These are phyloP conservation scores for Leccinum huronense DNA, from an alignment of 1,284 basidiomycete species.

Conservation along the genomic window DNA sequence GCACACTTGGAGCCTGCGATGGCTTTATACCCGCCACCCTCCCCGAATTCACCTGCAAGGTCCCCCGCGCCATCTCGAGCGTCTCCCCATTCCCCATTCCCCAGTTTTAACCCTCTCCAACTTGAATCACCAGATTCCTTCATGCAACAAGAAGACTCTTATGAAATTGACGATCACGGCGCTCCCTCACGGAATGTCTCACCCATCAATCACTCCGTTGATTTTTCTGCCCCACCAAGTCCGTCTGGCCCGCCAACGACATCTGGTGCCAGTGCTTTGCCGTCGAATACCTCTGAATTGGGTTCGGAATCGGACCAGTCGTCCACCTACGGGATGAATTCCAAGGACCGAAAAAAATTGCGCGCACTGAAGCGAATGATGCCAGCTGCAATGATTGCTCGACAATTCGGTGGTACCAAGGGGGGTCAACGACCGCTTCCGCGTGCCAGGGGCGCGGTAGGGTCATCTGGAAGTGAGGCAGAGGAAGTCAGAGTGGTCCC, in stretches of 20 bases:
- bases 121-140: conserved; percentile 17
- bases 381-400: conserved; percentile 44
- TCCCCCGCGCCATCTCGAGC: conserved; percentile 3
- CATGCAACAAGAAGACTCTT: conserved; percentile 18
- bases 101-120: conserved; percentile 2
- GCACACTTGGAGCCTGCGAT: conserved; percentile 17
- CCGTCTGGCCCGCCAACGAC: conserved; percentile 22
- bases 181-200: conserved; percentile 5
- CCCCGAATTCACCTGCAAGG: conserved; percentile 5
- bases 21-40: conserved; percentile 7
- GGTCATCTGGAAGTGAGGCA: conserved; percentile 33
- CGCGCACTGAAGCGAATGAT: conserved; percentile 44
- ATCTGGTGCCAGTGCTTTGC: conserved; percentile 21
- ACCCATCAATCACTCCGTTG: conserved; percentile 5
- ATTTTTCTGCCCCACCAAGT: conserved; percentile 17
- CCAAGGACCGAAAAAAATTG: conserved; percentile 34
- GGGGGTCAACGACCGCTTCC: conserved; percentile 8
- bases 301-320: conserved; percentile 22
- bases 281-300: conserved; percentile 18
- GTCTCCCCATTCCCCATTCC: conserved; percentile 15
- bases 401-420: conserved; percentile 26
- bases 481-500: conserved; percentile 40
- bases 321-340: conserved; percentile 20
- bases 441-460: conserved; percentile 17
- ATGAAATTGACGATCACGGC: conserved; percentile 14